Evolutionary conservation across 192 early-diverging fungal genomes (phyloP).

Genomic region (Backusella parvicylindrica): DNA sequence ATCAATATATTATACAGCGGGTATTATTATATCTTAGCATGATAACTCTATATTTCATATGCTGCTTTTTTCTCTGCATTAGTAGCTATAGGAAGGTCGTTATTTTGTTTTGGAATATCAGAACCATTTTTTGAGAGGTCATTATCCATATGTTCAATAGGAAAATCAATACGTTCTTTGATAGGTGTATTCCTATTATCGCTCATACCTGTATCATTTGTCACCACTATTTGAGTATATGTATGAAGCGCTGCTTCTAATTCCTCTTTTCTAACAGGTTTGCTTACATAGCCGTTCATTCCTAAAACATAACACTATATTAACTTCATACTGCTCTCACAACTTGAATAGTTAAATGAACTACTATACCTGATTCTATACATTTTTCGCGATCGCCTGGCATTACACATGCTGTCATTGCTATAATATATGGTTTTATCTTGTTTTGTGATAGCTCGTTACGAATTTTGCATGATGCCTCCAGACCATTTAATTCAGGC

Average conservation of each 20-base stretch:
- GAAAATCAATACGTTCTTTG: not conserved
- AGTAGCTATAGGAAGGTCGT: not conserved
- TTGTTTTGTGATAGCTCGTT: not conserved
- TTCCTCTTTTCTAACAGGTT: constrained; percentile 50
- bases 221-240: not conserved
- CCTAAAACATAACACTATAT: not conserved
- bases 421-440: constrained; percentile 25
- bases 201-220: not conserved
- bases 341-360: not conserved
- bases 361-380: constrained; percentile 12
- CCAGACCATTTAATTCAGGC: constrained; percentile 48
- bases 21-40: not conserved
- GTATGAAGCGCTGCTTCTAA: constrained; percentile 17
- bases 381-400: constrained; percentile 27
- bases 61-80: not conserved
- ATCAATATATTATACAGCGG: not conserved
- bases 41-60: not conserved
- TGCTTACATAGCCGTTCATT: constrained; percentile 51
- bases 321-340: not conserved
- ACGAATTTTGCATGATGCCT: constrained; percentile 37
- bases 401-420: constrained; percentile 34
- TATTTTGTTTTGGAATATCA: not conserved
- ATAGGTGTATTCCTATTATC: not conserved
- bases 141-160: not conserved
- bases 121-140: not conserved